A percentile compares a stretch with the other conserved stretches of the same genome.
These are phyloP conservation scores for Ustilago lituana DNA, from an alignment of 1,284 basidiomycete genomes.

Conservation along the genomic window DNA sequence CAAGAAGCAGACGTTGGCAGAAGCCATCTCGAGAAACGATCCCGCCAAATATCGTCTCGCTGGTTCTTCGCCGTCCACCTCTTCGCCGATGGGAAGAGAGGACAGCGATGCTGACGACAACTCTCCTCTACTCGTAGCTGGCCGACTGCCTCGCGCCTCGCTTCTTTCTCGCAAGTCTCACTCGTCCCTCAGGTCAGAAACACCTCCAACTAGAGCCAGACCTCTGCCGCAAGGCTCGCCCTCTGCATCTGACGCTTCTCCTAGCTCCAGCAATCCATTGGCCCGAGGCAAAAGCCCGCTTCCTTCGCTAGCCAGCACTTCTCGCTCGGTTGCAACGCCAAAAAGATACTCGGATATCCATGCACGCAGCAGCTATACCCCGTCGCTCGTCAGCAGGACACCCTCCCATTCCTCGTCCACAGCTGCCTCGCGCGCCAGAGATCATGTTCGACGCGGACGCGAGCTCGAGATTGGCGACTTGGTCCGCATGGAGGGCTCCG, in stretches of 20 bases:
- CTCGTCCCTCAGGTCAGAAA: slow-evolving; percentile 32
- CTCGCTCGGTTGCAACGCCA: slow-evolving; percentile 29
- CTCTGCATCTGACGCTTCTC: slow-evolving; percentile 27
- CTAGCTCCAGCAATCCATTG: slow-evolving; percentile 13
- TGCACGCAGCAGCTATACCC: slow-evolving; percentile 14
- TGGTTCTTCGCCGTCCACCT: slow-evolving; percentile 6
- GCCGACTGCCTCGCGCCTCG: slow-evolving; percentile 32
- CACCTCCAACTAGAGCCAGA: slow-evolving; percentile 21
- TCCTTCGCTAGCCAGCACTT: slow-evolving; percentile 8
- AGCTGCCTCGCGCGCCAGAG: slow-evolving; percentile 34
- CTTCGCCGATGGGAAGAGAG: slow-evolving; percentile 17
- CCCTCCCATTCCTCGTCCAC: slow-evolving; percentile 41
- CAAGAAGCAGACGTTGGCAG: slow-evolving; percentile 47
- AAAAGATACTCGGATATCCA: slow-evolving; percentile 41
- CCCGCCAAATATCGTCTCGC: slow-evolving; percentile 49
- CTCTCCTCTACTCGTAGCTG: slow-evolving; percentile 41
- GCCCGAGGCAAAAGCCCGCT: slow-evolving; percentile 25
- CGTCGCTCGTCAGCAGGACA: slow-evolving; percentile 19
- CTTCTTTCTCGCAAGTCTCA: slow-evolving; percentile 36
- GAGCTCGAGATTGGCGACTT: slow-evolving; percentile 60
- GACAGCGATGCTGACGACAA: slow-evolving; percentile 20
- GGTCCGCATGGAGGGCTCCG: slow-evolving; percentile 53
- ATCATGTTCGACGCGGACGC: slow-evolving; percentile 29
- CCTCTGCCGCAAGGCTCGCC: slow-evolving; percentile 23
- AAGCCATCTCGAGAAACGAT: slow-evolving; percentile 50